phyloP scores from a whole-genome alignment of 805 yeast species.

The Wickerhamiella kazuoi region DNA sequence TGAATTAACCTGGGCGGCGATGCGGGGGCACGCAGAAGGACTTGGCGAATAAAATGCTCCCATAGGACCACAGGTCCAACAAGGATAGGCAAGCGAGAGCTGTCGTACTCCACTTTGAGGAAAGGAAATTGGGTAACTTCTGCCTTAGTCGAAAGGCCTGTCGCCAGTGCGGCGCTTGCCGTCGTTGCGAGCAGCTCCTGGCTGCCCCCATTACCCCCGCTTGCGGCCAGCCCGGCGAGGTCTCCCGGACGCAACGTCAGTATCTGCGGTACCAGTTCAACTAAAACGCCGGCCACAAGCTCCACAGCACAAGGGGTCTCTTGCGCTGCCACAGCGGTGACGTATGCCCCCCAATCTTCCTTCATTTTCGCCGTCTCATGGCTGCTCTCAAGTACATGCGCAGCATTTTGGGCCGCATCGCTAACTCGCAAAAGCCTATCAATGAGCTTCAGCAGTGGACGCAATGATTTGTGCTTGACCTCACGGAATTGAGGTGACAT shows the following conservation, averaged over 20 bases:
- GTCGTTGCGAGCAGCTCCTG: not conserved
- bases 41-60: slow-evolving; percentile 24
- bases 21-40: slow-evolving; percentile 33
- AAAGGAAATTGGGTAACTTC: not conserved
- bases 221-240: not conserved
- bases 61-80: slow-evolving; percentile 9
- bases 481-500: slow-evolving; percentile 34
- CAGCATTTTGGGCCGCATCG: slow-evolving; percentile 35
- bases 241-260: slow-evolving; percentile 5
- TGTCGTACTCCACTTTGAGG: not conserved
- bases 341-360: slow-evolving; percentile 40
- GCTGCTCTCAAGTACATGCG: slow-evolving; percentile 27
- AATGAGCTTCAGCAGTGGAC: slow-evolving; percentile 34
- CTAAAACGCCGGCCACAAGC: slow-evolving; percentile 14
- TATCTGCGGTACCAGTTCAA: slow-evolving; percentile 16
- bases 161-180: not conserved
- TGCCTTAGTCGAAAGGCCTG: not conserved
- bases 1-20: slow-evolving; percentile 39
- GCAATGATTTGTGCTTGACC: slow-evolving; percentile 38
- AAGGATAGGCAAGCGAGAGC: no score
- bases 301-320: slow-evolving; percentile 32
- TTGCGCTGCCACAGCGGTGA: slow-evolving; percentile 29
- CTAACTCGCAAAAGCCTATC: slow-evolving; percentile 37
- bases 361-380: slow-evolving; percentile 34
- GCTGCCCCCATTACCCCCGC: not conserved